Evolutionary conservation across 306 rosid species (phyloP).

Genomic region (Myrica gale): DNA sequence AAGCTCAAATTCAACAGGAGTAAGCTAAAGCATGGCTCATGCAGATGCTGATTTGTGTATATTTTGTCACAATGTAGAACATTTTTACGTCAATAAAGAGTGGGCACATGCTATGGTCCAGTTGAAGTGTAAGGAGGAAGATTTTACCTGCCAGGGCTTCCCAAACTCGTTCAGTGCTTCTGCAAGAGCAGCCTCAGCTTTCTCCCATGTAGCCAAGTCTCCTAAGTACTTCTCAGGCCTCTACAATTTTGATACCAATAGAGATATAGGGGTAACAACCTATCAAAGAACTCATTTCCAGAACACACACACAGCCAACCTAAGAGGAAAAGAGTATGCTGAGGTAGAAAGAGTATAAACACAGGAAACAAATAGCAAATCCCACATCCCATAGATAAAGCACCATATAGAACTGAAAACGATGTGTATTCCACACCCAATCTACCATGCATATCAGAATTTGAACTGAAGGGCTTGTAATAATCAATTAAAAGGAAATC

Average conservation of each 20-base stretch:
- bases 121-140: not conserved
- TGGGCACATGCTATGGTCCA: not conserved
- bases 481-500: not conserved
- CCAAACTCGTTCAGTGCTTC: slow-evolving; percentile 86
- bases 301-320: not conserved
- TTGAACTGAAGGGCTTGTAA: not conserved
- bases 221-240: slow-evolving; percentile 90
- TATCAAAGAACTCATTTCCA: not conserved
- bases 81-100: too few species aligned
- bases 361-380: not conserved
- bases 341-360: not conserved
- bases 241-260: slow-evolving; percentile 29
- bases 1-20: not conserved
- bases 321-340: not conserved
- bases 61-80: not conserved
- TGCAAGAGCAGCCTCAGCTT: slow-evolving; percentile 81
- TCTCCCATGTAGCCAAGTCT: slow-evolving; percentile 77
- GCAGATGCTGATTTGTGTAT: not conserved
- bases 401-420: not conserved
- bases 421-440: not conserved
- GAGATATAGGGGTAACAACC: not conserved
- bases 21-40: not conserved
- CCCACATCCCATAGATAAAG: not conserved
- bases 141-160: slow-evolving; percentile 83
- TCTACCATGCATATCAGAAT: not conserved